phyloP scores from a whole-genome alignment of 352 stramenopile genomes.

The Phytophthora pluvialis region DNA sequence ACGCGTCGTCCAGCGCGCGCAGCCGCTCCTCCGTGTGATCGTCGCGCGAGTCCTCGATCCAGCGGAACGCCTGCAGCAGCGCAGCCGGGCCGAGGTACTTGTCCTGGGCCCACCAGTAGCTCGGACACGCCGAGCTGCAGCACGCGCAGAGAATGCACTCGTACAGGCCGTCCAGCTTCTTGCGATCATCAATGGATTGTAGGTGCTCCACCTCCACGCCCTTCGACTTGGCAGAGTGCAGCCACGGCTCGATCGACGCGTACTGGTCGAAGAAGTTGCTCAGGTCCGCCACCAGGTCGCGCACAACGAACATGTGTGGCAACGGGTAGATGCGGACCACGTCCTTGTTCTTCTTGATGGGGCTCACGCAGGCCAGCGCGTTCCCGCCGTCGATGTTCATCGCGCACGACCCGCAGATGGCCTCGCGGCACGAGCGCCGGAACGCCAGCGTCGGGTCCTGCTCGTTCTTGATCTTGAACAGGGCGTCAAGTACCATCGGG shows the following conservation, averaged over 20 bases:
- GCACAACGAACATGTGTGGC: conserved; percentile 99
- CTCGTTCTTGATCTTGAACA: conserved; percentile 99
- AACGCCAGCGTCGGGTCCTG: conserved; percentile 98
- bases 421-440: conserved; percentile 97
- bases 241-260: conserved; percentile 98
- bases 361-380: conserved; percentile 97
- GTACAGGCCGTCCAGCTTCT: conserved; percentile 99
- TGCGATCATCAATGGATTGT: conserved; percentile 94
- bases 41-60: conserved; percentile 99
- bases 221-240: conserved; percentile 93
- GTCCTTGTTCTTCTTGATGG: conserved; percentile 94
- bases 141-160: conserved; percentile 99
- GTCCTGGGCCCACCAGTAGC: conserved; percentile 99
- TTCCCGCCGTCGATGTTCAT: conserved; percentile 99
- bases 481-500: conserved; percentile 98
- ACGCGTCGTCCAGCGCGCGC: conserved; percentile 96
- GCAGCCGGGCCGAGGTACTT: conserved; percentile 92
- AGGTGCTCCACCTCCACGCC: conserved; percentile 80
- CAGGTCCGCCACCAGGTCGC: conserved; percentile 99
- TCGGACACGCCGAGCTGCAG: conserved; percentile 98
- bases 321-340: conserved; percentile 98
- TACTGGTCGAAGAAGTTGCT: conserved; percentile 99
- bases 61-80: conserved; percentile 94
- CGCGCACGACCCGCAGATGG: conserved; percentile 98
- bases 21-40: conserved; percentile 95